phyloP scores from a whole-genome alignment of 1,284 basidiomycete genomes.

The Trametes sp. region DNA sequence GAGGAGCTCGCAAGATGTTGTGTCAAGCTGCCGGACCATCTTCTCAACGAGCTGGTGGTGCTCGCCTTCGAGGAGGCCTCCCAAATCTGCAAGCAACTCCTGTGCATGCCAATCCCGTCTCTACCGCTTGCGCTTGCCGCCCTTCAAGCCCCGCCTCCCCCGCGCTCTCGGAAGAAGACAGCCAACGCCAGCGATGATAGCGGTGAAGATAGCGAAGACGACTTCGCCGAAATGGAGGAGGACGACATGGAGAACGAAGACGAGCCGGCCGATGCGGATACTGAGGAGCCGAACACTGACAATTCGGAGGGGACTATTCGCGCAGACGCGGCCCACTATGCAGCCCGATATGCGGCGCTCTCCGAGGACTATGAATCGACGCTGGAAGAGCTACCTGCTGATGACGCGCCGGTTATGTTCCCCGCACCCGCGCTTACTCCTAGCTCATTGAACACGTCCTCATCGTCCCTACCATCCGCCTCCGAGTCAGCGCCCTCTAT shows the following conservation, averaged over 20 bases:
- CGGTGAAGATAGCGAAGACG: not conserved
- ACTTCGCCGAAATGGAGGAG: not conserved
- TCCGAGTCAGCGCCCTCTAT: not conserved
- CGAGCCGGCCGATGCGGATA: not conserved
- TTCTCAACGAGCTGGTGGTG: conserved; percentile 26
- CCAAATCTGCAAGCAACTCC: conserved; percentile 26
- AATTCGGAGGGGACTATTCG: not conserved
- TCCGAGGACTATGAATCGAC: conserved; percentile 12
- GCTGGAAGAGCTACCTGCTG: not conserved
- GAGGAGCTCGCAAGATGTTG: no score
- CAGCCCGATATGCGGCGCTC: conserved; percentile 6
- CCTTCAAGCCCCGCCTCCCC: not conserved
- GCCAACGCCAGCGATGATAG: not conserved
- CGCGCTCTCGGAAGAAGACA: not conserved
- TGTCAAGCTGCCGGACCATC: no score
- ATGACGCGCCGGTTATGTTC: not conserved
- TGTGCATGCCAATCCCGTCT: conserved; percentile 15
- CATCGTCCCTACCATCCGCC: not conserved
- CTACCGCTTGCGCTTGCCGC: not conserved
- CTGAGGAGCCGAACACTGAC: not conserved
- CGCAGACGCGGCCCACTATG: not conserved
- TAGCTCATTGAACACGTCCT: no score
- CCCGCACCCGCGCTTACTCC: not conserved
- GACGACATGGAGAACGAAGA: not conserved
- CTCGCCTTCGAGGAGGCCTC: conserved; percentile 32